Evolutionary conservation across 768 basidiomycete species (phyloP).

Genomic region (Agaricus blazei): DNA sequence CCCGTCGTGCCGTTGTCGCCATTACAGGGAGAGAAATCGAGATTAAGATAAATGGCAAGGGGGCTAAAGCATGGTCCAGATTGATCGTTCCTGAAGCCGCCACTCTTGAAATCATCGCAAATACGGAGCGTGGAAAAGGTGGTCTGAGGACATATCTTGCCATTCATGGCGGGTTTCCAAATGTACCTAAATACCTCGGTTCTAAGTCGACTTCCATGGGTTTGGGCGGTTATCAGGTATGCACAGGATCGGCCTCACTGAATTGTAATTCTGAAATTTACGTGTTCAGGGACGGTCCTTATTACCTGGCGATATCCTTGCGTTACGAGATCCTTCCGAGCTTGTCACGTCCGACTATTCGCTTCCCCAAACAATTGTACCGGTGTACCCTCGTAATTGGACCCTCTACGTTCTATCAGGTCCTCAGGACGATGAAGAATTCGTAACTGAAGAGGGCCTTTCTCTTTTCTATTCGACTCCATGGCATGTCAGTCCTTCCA

Average conservation of each 20-base stretch:
- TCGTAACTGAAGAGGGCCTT: slow-evolving; percentile 44
- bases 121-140: slow-evolving; percentile 13
- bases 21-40: slow-evolving; percentile 47
- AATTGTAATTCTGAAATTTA: background rate
- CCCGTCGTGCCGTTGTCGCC: slow-evolving; percentile 41
- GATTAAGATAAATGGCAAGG: slow-evolving; percentile 35
- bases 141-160: slow-evolving; percentile 56
- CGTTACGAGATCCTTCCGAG: slow-evolving; percentile 22
- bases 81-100: slow-evolving; percentile 39
- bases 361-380: slow-evolving; percentile 28
- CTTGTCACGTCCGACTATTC: slow-evolving; percentile 13
- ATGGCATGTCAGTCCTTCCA: slow-evolving; percentile 52
- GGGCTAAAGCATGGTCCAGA: slow-evolving; percentile 43
- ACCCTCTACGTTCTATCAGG: slow-evolving; percentile 51
- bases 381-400: slow-evolving; percentile 45
- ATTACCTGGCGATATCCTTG: slow-evolving; percentile 44
- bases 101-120: slow-evolving; percentile 35
- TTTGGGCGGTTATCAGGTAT: slow-evolving; percentile 54
- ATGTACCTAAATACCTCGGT: slow-evolving; percentile 49
- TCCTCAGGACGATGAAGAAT: slow-evolving; percentile 58
- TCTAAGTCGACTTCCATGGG: slow-evolving; percentile 65
- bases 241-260: background rate
- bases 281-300: slow-evolving; percentile 44
- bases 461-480: slow-evolving; percentile 42
- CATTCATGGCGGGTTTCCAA: slow-evolving; percentile 56